Evolutionary conservation across 225 moss, liverwort and hornwort species (phyloP).

Genomic region (Straminergon stramineum): DNA sequence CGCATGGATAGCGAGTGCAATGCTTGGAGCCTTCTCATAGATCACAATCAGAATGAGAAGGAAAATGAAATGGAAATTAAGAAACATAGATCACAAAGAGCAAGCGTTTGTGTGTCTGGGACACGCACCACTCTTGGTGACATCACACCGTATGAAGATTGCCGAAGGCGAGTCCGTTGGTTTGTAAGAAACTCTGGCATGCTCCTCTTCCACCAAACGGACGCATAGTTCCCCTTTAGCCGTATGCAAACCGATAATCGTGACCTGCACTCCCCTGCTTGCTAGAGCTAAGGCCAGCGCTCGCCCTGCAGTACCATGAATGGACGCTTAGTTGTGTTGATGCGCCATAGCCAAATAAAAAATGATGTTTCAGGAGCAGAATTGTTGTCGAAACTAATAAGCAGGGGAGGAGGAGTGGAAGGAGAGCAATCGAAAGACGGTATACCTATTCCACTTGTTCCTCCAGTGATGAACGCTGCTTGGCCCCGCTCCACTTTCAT

Average conservation of each 20-base stretch:
- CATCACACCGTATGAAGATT: slow-evolving; percentile 58
- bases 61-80: background rate
- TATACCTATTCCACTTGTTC: background rate
- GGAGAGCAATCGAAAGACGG: background rate
- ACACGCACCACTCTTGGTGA: slow-evolving; percentile 32
- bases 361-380: background rate
- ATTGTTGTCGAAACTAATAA: background rate
- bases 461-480: background rate
- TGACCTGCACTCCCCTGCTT: slow-evolving; percentile 44
- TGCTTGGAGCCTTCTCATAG: background rate
- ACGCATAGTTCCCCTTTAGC: slow-evolving; percentile 39
- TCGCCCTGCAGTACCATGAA: slow-evolving; percentile 19
- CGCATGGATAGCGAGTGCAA: background rate
- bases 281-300: slow-evolving; percentile 48
- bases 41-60: background rate
- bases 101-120: background rate
- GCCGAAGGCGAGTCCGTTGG: slow-evolving; percentile 29
- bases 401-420: background rate
- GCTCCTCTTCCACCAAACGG: slow-evolving; percentile 54
- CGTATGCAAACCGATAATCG: slow-evolving; percentile 31
- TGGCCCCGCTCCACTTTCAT: slow-evolving; percentile 1
- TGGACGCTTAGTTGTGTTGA: background rate
- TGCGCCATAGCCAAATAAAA: background rate
- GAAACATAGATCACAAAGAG: background rate
- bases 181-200: slow-evolving; percentile 35